Conservation (phyloP, 139 green algal species). For the Coccomyxa sp. region DNA sequence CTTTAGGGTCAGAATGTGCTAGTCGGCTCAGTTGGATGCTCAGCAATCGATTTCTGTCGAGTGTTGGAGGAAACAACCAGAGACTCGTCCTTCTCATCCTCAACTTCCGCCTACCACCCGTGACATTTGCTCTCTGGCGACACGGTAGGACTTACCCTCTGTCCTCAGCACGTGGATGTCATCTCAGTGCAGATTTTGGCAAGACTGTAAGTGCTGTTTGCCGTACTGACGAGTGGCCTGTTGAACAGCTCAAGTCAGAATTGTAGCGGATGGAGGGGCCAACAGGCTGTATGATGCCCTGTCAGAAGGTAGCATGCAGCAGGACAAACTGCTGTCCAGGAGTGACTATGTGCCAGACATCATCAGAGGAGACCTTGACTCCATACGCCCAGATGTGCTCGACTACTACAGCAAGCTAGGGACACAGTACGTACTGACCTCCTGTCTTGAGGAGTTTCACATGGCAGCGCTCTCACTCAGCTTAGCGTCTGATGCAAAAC, state of each 20-base stretch:
- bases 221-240: neutral
- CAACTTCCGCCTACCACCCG: neutral
- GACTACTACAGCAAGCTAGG: slow-evolving; percentile 49
- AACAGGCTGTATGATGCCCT: slow-evolving; percentile 87
- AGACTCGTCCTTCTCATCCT: neutral
- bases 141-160: slow-evolving; percentile 20
- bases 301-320: slow-evolving; percentile 15
- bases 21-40: too few relatives aligned
- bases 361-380: slow-evolving; percentile 89
- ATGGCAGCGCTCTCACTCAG: slow-evolving; percentile 29
- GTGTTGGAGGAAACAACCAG: neutral
- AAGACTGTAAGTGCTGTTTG: slow-evolving; percentile 13
- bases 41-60: neutral
- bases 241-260: slow-evolving; percentile 44
- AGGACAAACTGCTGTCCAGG: neutral
- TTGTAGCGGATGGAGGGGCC: slow-evolving; percentile 91
- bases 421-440: slow-evolving; percentile 2
- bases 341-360: slow-evolving; percentile 51
- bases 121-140: slow-evolving; percentile 19
- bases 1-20: too few relatives aligned
- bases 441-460: neutral
- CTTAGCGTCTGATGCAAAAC: too few relatives aligned
- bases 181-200: too few relatives aligned
- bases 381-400: slow-evolving; percentile 52
- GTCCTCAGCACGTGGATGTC: too few relatives aligned